Conservation (phyloP, 2,329 filamentous ascomycete genomes). For the Ustilaginoidea virens region DNA sequence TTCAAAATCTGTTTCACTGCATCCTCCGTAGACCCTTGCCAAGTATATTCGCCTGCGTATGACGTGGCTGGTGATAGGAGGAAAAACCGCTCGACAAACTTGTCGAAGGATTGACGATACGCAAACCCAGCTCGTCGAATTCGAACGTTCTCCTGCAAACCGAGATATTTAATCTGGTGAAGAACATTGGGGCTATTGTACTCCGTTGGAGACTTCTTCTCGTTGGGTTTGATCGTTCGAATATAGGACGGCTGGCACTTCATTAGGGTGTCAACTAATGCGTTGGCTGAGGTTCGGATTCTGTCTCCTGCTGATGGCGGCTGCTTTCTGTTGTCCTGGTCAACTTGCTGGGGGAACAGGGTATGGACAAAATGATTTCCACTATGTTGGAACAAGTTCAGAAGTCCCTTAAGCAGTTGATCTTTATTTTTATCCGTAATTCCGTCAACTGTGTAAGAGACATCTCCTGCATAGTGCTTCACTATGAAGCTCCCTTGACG, state of each 20-base stretch:
- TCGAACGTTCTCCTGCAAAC: slow-evolving; percentile 97
- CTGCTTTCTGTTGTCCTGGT: slow-evolving; percentile 87
- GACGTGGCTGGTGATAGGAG: slow-evolving; percentile 85
- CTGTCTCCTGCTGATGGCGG: slow-evolving; percentile 93
- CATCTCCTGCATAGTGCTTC: slow-evolving; percentile 97
- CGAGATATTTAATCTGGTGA: slow-evolving; percentile 97
- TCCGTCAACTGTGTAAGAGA: slow-evolving; percentile 83
- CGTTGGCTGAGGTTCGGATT: slow-evolving; percentile 88
- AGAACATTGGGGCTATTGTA: slow-evolving; percentile 87
- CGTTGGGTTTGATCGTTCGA: slow-evolving; percentile 97
- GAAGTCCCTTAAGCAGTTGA: slow-evolving; percentile 81
- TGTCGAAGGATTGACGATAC: slow-evolving; percentile 92
- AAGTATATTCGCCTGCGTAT: slow-evolving; percentile 94
- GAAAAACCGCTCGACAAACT: slow-evolving; percentile 96
- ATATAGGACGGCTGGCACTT: slow-evolving; percentile 97
- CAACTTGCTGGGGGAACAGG: slow-evolving; percentile 82
- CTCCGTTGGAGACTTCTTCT: slow-evolving; percentile 90
- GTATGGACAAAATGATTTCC: slow-evolving; percentile 75
- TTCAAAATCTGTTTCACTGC: slow-evolving; percentile 88
- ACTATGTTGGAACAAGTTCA: slow-evolving; percentile 74
- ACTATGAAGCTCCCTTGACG: slow-evolving; percentile 94
- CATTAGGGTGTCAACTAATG: slow-evolving; percentile 88
- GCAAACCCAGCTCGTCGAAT: slow-evolving; percentile 94
- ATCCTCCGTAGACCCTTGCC: slow-evolving; percentile 75
- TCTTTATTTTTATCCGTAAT: slow-evolving; percentile 99